Evolutionary conservation across 257 asterid species (phyloP).

Genomic region (Solanum sparsipilum): DNA sequence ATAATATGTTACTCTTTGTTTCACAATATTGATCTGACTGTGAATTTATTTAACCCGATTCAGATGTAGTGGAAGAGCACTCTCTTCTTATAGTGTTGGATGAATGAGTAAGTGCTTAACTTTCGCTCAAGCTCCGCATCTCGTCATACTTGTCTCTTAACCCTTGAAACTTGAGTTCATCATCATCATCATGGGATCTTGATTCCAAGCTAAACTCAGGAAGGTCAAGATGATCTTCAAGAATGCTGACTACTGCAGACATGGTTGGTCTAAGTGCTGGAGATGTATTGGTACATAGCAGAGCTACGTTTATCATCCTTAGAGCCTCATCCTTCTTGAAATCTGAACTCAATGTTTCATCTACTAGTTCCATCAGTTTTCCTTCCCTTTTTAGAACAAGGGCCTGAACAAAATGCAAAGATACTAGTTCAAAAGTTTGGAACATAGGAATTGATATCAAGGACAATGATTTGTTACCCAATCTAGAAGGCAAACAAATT

Average conservation of each 20-base stretch:
- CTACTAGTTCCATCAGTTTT: slow-evolving; percentile 39
- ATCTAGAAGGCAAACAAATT: slow-evolving; percentile 49
- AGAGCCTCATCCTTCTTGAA: slow-evolving; percentile 25
- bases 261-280: slow-evolving; percentile 55
- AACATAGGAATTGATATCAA: background rate
- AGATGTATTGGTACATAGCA: slow-evolving; percentile 50
- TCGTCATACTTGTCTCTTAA: slow-evolving; percentile 33
- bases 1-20: background rate
- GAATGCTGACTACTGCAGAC: slow-evolving; percentile 50
- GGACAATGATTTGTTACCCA: slow-evolving; percentile 29
- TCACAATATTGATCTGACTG: background rate
- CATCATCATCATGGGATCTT: background rate
- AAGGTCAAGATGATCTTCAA: slow-evolving; percentile 25
- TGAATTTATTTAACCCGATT: background rate
- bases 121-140: slow-evolving; percentile 4
- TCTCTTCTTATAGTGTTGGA: background rate
- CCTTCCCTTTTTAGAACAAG: slow-evolving; percentile 42
- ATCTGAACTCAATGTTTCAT: slow-evolving; percentile 32
- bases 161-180: slow-evolving; percentile 21
- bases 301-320: slow-evolving; percentile 37
- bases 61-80: background rate
- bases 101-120: background rate
- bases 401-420: slow-evolving; percentile 23
- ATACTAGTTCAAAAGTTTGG: background rate
- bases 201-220: slow-evolving; percentile 35